These are phyloP conservation scores for Ophiostoma perfectum DNA, from an alignment of 2,329 filamentous ascomycete species.

Conservation along the genomic window DNA sequence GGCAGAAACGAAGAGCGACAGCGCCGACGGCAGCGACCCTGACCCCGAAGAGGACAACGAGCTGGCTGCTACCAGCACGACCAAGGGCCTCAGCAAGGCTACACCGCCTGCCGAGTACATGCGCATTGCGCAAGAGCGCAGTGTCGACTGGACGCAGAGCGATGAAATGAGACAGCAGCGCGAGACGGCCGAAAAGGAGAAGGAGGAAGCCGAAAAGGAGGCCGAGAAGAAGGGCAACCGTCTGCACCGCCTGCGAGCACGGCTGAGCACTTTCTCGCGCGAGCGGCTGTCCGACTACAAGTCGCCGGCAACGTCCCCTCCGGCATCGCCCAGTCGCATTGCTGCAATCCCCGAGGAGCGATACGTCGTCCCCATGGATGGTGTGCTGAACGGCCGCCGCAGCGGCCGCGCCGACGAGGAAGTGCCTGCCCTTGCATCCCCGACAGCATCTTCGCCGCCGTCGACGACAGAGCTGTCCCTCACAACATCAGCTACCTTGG, in stretches of 20 bases:
- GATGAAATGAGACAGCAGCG: conserved; percentile 38
- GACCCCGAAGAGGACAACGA: neutral
- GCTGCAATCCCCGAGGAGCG: neutral
- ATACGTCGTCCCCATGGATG: neutral
- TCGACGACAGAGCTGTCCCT: conserved; percentile 23
- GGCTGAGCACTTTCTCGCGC: neutral
- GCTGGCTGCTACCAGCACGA: too few species aligned
- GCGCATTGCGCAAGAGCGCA: conserved; percentile 34
- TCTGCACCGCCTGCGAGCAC: neutral
- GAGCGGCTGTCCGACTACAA: neutral
- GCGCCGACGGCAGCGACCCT: neutral
- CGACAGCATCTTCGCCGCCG: conserved; percentile 5
- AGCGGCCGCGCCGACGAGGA: neutral
- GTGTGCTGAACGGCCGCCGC: neutral
- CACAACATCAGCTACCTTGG: conserved; percentile 19
- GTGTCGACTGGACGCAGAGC: conserved; percentile 55
- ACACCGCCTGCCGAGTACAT: conserved; percentile 6
- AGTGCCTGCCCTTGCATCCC: neutral
- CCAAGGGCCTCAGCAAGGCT: neutral
- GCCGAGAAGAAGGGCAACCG: conserved; percentile 16
- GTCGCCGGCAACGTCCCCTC: neutral
- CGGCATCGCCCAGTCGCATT: neutral
- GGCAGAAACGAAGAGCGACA: neutral
- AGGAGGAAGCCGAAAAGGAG: conserved; percentile 16
- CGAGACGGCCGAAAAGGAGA: neutral